Evolutionary conservation across 2,329 filamentous ascomycete genomes (phyloP), one percentile per base, ranked within the genome.

Genomic region (Colletotrichum spinosum): DNA sequence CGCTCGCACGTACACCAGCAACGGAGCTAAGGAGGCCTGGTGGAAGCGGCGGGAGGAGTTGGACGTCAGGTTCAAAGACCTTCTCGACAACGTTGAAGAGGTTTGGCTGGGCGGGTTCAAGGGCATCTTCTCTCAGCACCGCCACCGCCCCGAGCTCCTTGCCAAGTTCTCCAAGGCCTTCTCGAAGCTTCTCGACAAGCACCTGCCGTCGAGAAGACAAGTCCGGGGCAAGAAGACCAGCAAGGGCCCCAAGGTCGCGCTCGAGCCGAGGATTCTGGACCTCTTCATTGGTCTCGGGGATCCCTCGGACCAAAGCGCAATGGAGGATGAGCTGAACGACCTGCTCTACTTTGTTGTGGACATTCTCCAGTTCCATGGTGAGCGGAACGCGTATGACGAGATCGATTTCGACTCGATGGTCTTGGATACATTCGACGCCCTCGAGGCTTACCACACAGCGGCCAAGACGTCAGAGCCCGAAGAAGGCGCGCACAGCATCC

Each of bases 41-140:
- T 99, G 96, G 94, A 87, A 86, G 5, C 91, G 94, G 73, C 88
- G 97, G 12, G 91, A 96, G 76, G 86, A 86, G 3, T 83, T 99
- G 13, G 96, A 99, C 73, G 80, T 81, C 38, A 89, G 93, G 9
- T 83, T 99, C 33, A 89, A 88, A 67, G 90, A 92, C 55, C 85
- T 99, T 9, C 83, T 99, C 2, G 84, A 89, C 58, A 97, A 93
- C 65, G 91, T 99, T 44, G 95, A 99, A 77, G 91, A 92, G 67
- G 90, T 96, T 25, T 99, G 96, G 96, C 87, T 99, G 6, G 94
- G 95, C 53, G 96, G 96, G 0, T 99, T 99, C 84, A 91, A 90
- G 62, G 94, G 95, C 13, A 90, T 99, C n/a, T 95, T 99, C 73
- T 94, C 93, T 1, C 91, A 92, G 58, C 87, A 92, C 57, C 77